Conservation (phyloP, 2,329 filamentous ascomycete genomes). For the Hypoxylon sp. region DNA sequence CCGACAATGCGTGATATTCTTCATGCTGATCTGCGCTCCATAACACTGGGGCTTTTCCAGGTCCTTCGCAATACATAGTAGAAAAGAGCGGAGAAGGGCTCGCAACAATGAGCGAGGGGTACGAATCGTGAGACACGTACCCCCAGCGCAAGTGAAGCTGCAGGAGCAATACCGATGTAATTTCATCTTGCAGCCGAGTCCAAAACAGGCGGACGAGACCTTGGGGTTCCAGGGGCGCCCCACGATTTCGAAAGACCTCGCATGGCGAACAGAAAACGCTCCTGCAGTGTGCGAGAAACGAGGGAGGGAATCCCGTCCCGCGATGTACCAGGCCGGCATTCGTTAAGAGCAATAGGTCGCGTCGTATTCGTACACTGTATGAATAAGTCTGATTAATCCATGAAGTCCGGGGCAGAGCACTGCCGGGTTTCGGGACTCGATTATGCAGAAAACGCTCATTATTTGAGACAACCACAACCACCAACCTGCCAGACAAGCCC, state of each 20-base stretch:
- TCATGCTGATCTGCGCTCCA: constrained; percentile 7
- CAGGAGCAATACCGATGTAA: constrained; percentile 46
- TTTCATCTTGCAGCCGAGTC: constrained; percentile 45
- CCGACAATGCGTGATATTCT: constrained; percentile 18
- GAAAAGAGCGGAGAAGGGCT: neutral
- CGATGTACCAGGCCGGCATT: constrained; percentile 31
- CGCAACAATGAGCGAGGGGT: constrained; percentile 22
- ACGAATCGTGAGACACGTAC: constrained; percentile 24
- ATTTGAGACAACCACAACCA: constrained; percentile 27
- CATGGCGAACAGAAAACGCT: constrained; percentile 27
- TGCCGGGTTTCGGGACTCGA: constrained; percentile 42
- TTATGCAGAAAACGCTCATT: constrained; percentile 26
- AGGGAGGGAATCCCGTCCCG: constrained; percentile 5
- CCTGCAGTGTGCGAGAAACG: constrained; percentile 1
- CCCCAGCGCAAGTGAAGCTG: constrained; percentile 31
- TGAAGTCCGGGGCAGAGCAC: constrained; percentile 23
- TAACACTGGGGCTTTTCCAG: neutral
- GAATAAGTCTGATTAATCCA: constrained; percentile 28
- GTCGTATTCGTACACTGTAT: constrained; percentile 37
- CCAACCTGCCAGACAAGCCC: constrained; percentile 16
- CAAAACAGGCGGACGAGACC: constrained; percentile 34
- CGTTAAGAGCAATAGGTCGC: constrained; percentile 18
- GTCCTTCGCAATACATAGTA: constrained; percentile 8
- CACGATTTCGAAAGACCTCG: constrained; percentile 37
- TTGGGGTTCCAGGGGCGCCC: constrained; percentile 37